phyloP scores from a whole-genome alignment of 2,329 filamentous ascomycete genomes.

The Simplicillium aogashimaense region DNA sequence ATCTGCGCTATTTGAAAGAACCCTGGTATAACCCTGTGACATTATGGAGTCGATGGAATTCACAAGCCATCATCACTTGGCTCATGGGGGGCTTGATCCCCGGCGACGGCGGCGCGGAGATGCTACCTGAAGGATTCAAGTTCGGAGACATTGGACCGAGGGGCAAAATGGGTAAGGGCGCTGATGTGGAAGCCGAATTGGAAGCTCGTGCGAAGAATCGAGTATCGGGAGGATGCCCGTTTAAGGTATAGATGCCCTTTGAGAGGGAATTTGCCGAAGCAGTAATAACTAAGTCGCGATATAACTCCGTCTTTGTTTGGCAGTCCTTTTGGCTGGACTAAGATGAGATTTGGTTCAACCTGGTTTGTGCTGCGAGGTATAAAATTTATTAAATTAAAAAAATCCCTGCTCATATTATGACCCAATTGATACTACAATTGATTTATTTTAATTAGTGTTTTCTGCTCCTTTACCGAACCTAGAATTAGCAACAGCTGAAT shows the following conservation, averaged over 20 bases:
- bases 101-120: constrained; percentile 24
- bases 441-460: too few species aligned
- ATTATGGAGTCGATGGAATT: constrained; percentile 53
- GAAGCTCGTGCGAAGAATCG: constrained; percentile 29
- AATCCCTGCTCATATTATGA: too few species aligned
- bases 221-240: constrained; percentile 32
- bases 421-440: too few species aligned
- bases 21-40: constrained; percentile 56
- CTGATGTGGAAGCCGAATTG: constrained; percentile 4
- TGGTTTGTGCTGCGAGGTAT: too few species aligned
- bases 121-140: constrained; percentile 39
- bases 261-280: not conserved
- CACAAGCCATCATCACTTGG: constrained; percentile 36
- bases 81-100: constrained; percentile 34
- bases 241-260: not conserved
- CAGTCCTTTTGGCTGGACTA: too few species aligned
- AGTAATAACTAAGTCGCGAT: not conserved
- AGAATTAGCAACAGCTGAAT: too few species aligned
- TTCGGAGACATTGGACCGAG: constrained; percentile 54
- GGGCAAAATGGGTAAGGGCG: constrained; percentile 39
- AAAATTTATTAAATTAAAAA: too few species aligned
- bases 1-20: constrained; percentile 43
- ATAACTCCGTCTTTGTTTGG: too few species aligned
- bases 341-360: too few species aligned
- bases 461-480: too few species aligned